A percentile compares a stretch with the other conserved stretches of the same genome.
phyloP scores from a whole-genome alignment of 352 stramenopile species.

The Globisporangium okanoganense region DNA sequence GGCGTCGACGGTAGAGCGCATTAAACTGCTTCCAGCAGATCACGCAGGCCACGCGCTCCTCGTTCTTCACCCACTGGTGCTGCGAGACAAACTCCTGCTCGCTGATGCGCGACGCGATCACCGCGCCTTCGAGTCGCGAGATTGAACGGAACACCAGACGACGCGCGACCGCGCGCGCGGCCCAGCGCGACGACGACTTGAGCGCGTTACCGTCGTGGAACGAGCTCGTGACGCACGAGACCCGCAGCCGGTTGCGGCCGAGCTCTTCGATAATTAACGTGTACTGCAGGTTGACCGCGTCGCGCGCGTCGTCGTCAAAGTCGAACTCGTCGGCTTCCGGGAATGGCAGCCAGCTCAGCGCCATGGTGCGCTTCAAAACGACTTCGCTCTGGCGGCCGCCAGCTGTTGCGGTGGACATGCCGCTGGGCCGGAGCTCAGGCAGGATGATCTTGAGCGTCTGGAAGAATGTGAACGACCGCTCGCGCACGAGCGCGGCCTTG shows the following conservation, averaged over 20 bases:
- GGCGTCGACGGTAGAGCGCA: conserved; percentile 43
- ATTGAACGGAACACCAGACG: conserved; percentile 46
- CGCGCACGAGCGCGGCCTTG: conserved; percentile 41
- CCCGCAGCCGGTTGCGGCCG: conserved; percentile 29
- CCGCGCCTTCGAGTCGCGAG: conserved; percentile 39
- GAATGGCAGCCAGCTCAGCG: conserved; percentile 58
- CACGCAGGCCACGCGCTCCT: conserved; percentile 48
- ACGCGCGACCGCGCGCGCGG: conserved; percentile 35
- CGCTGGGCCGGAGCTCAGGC: conserved; percentile 26
- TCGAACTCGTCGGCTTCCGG: conserved; percentile 15
- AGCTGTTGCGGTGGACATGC: background rate
- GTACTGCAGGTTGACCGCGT: conserved; percentile 52
- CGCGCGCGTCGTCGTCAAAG: conserved; percentile 11
- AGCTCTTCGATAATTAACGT: conserved; percentile 68
- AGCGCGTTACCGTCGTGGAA: conserved; percentile 39
- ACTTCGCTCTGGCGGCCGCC: conserved; percentile 30
- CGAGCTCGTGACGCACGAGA: conserved; percentile 55
- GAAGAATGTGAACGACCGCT: conserved; percentile 61
- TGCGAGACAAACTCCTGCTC: conserved; percentile 35
- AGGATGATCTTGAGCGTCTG: conserved; percentile 60
- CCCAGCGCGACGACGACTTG: conserved; percentile 27
- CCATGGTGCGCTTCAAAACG: conserved; percentile 56
- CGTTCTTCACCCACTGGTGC: conserved; percentile 63
- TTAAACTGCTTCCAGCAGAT: conserved; percentile 71
- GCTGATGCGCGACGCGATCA: conserved; percentile 44